Conservation (phyloP, 495 filamentous ascomycete genomes). For the Chaetomium cochliodes region DNA sequence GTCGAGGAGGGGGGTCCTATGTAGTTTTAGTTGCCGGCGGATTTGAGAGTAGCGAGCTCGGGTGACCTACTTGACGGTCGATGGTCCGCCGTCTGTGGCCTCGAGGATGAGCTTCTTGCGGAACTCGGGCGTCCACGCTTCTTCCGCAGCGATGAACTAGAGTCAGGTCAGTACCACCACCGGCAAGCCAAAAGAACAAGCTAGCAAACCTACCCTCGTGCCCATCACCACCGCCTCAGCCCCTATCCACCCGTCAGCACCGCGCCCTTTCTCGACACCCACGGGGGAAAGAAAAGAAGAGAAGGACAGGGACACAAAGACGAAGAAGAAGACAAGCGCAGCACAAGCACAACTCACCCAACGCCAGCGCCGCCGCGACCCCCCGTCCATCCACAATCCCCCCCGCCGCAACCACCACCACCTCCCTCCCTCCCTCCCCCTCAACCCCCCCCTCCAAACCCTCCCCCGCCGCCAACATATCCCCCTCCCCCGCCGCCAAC, state of each 20-base stretch:
- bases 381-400: slow-evolving; percentile 69
- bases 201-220: slow-evolving; percentile 52
- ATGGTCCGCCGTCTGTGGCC: slow-evolving; percentile 60
- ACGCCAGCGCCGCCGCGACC: slow-evolving; percentile 59
- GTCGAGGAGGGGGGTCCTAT: slow-evolving; percentile 65
- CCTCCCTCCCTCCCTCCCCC: slow-evolving; percentile 35
- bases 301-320: no score
- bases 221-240: slow-evolving; percentile 68
- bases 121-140: slow-evolving; percentile 60
- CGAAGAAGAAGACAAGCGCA: no score
- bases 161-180: not conserved
- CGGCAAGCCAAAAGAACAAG: no score
- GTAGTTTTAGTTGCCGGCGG: not conserved
- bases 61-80: slow-evolving; percentile 54
- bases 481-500: slow-evolving; percentile 31
- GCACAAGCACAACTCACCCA: slow-evolving; percentile 45
- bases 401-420: slow-evolving; percentile 68
- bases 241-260: slow-evolving; percentile 25
- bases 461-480: slow-evolving; percentile 30
- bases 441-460: no score
- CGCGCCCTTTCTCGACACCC: not conserved
- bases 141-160: slow-evolving; percentile 59
- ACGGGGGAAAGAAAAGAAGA: no score
- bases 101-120: slow-evolving; percentile 61
- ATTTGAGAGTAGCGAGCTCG: not conserved